phyloP scores from a whole-genome alignment of 129 eudicot genomes.

The Calendula officinalis region DNA sequence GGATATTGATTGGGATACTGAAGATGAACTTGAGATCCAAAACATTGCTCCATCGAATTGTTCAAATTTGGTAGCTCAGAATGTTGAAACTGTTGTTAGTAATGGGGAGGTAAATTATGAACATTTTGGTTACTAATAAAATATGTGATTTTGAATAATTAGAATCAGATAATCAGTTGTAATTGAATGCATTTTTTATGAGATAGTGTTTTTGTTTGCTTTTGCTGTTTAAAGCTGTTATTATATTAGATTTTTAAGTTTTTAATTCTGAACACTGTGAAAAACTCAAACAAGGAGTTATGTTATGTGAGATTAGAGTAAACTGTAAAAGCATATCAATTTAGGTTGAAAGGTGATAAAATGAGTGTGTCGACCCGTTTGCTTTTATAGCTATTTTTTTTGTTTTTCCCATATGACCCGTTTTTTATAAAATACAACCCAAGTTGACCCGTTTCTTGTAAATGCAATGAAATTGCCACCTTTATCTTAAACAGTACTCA shows the following conservation, averaged over 20 bases:
- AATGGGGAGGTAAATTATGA: conserved; percentile 47
- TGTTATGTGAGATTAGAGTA: not conserved
- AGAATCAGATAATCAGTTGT: too few relatives aligned
- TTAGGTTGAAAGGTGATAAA: not conserved
- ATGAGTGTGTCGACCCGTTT: not conserved
- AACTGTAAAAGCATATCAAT: not conserved
- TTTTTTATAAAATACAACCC: not conserved
- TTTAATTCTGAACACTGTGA: too few relatives aligned
- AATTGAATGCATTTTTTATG: not conserved
- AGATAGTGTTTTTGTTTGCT: not conserved
- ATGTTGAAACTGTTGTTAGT: conserved; percentile 32
- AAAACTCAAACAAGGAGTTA: not conserved
- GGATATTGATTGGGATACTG: conserved; percentile 68
- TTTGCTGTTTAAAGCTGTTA: conserved; percentile 1
- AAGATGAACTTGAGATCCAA: conserved; percentile 63
- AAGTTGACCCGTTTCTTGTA: not conserved
- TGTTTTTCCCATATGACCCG: not conserved
- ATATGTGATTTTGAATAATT: too few relatives aligned
- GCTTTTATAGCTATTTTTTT: too few relatives aligned
- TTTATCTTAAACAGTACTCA: not conserved
- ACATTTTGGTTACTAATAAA: not conserved
- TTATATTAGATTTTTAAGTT: not conserved
- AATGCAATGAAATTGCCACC: not conserved
- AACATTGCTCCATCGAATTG: conserved; percentile 39
- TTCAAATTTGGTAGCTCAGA: conserved; percentile 29